Percentiles rank a stretch among this genome's conserved stretches.
Evolutionary conservation across 805 yeast genomes (phyloP).

Genomic region (Saturnispora ahearnii): DNA sequence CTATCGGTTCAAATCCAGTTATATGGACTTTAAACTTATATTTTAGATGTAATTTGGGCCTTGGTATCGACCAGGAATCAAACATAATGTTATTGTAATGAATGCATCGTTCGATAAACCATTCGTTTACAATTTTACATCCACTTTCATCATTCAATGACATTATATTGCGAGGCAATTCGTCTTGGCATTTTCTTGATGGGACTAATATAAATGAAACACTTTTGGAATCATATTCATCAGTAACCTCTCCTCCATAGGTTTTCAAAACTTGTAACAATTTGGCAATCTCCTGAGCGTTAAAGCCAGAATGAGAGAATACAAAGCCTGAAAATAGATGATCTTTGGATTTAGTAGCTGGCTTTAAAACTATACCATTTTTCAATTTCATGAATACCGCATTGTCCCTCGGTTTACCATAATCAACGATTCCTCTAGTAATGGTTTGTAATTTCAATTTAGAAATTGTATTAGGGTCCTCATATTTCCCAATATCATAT

Average conservation of each 20-base stretch:
- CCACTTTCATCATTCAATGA: constrained; percentile 14
- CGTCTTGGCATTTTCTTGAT: constrained; percentile 13
- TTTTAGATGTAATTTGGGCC: constrained; percentile 20
- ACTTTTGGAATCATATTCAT: constrained; percentile 23
- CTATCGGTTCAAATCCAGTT: constrained; percentile 26
- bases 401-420: constrained; percentile 4
- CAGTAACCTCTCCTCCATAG: constrained; percentile 20
- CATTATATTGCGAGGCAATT: constrained; percentile 15
- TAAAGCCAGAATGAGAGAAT: constrained; percentile 32
- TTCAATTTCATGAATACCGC: constrained; percentile 1
- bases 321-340: constrained; percentile 33
- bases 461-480: constrained; percentile 17
- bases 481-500: constrained; percentile 28
- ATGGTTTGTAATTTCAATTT: constrained; percentile 25
- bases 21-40: constrained; percentile 27
- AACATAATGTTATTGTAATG: constrained; percentile 13
- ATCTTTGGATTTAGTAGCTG: background rate
- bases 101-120: constrained; percentile 28
- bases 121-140: constrained; percentile 25
- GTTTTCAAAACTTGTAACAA: constrained; percentile 12
- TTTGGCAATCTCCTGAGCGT: constrained; percentile 15
- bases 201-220: constrained; percentile 29
- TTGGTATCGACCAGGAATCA: constrained; percentile 25
- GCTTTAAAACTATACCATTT: background rate
- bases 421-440: constrained; percentile 9